These are phyloP conservation scores for Colletotrichum chrysophilum DNA, from an alignment of 2,329 filamentous ascomycete genomes.

Conservation along the genomic window DNA sequence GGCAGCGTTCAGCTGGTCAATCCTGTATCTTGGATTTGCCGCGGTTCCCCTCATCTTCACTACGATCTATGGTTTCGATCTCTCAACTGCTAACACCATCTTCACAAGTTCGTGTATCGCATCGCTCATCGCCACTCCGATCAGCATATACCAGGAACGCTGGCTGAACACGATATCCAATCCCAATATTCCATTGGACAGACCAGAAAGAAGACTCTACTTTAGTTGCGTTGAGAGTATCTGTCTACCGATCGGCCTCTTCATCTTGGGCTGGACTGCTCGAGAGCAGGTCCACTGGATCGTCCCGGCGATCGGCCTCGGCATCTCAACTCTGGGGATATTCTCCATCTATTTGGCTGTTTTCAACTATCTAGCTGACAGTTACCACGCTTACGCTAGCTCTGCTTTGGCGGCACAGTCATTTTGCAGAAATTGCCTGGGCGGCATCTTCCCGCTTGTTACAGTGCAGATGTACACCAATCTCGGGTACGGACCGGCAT, in stretches of 20 bases:
- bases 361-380: conserved; percentile 58
- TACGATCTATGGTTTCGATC: conserved; percentile 49
- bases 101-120: background rate
- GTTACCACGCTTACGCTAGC: conserved; percentile 39
- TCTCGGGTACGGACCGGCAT: conserved; percentile 73
- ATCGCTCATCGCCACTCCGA: conserved; percentile 62
- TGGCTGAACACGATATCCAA: background rate
- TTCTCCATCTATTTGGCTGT: conserved; percentile 61
- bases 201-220: conserved; percentile 81
- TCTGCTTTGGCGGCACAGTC: conserved; percentile 85
- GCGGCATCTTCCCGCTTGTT: conserved; percentile 80
- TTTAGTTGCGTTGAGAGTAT: conserved; percentile 53
- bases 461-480: conserved; percentile 74
- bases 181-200: conserved; percentile 47
- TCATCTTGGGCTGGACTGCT: conserved; percentile 64
- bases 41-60: conserved; percentile 54
- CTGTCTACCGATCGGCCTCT: conserved; percentile 62
- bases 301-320: conserved; percentile 59
- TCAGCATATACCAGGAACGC: conserved; percentile 74
- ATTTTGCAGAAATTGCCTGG: conserved; percentile 85
- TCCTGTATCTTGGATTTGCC: conserved; percentile 57
- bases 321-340: conserved; percentile 65
- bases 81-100: conserved; percentile 37
- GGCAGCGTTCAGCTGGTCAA: conserved; percentile 54
- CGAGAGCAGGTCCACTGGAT: conserved; percentile 55